Base-by-base conservation (phyloP, 2,329 filamentous ascomycete species). In the Fusarium pilosicola region DNA sequence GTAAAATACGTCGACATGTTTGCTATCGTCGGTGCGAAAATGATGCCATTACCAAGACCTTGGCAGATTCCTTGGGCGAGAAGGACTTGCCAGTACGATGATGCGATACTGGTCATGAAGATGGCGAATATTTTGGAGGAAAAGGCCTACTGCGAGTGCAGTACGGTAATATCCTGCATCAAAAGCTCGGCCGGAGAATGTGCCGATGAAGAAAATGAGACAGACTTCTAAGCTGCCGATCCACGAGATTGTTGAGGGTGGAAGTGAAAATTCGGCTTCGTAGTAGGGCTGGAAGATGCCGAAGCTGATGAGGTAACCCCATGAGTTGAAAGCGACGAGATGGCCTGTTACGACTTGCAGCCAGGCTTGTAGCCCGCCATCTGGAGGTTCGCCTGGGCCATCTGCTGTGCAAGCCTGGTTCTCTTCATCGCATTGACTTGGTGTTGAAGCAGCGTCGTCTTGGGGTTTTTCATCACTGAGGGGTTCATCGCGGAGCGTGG, bases 1-100 rank as follows among this genome's bases (percentile, higher is more conserved):
- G 83, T 83, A 73, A 93, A 93, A 62, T 91, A 92, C 0, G 89
- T 90, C 20, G 88, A 84, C 15, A 89, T 81, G 28, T 90, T 80
- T n/a, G 87, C 84, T 39, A 89, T 75, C 24, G 85, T 85, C 36
- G 89, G 85, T 49, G 85, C 84, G 80, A 89, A 89, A 74, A 90
- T 81, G 59, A 90, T 79, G 2, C 89, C 85, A 74, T 83, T 82
- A 3, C 89, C 89, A 3, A 91, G 79, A 0, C 89, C 89, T 32
- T 87, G 84, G 48, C 88, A 89, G 2, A 91, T 69, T 1, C 88
- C 89, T 70, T 91, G 89, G 0, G 84, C 80, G 0, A 89, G 81
- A 36, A 88, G 81, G 0, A 88, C 67, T 51, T 88, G 85, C 83
- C 84, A 87, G 74, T 87, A 87, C 28, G 76, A 69, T 0, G 76